Percentiles rank a stretch among this genome's conserved stretches.
These are phyloP conservation scores for Claviceps quebecensis DNA, from an alignment of 2,329 filamentous ascomycete species.

Conservation along the genomic window DNA sequence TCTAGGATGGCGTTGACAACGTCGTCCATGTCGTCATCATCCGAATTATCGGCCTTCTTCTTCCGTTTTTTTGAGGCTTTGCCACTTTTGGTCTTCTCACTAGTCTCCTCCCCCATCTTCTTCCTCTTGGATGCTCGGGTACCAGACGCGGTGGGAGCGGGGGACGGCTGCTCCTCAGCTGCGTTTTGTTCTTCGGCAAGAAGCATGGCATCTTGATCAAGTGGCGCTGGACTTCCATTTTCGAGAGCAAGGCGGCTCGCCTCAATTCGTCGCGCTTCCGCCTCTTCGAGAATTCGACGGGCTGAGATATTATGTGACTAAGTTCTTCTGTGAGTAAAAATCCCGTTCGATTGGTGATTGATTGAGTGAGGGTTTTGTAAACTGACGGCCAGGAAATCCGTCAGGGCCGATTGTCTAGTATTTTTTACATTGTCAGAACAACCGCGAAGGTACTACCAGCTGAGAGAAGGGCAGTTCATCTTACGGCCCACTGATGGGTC, in stretches of 20 bases:
- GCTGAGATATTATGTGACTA: conserved; percentile 61
- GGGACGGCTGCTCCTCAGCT: conserved; percentile 14
- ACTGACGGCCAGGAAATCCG: conserved; percentile 36
- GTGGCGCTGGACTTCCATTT: conserved; percentile 10
- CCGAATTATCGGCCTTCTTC: conserved; percentile 21
- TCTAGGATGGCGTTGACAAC: conserved; percentile 35
- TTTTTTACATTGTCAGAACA: conserved; percentile 4
- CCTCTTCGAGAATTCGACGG: conserved; percentile 36
- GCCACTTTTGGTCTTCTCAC: conserved; percentile 48
- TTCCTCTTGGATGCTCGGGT: conserved; percentile 23
- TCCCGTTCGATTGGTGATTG: neutral
- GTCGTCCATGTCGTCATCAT: conserved; percentile 32
- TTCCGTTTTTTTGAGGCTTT: conserved; percentile 44
- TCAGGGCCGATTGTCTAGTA: conserved; percentile 35
- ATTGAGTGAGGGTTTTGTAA: neutral
- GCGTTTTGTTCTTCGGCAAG: conserved; percentile 12
- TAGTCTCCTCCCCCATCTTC: conserved; percentile 34
- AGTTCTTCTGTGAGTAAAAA: conserved; percentile 9
- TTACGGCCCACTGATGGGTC: conserved; percentile 27
- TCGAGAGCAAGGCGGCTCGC: conserved; percentile 13
- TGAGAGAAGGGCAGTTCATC: conserved; percentile 5
- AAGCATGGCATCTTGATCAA: conserved; percentile 3
- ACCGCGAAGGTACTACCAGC: neutral
- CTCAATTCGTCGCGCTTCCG: conserved; percentile 31
- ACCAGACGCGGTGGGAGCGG: conserved; percentile 12